Conservation (phyloP, 176 grass and related monocot species). For the Tillandsia leiboldiana region DNA sequence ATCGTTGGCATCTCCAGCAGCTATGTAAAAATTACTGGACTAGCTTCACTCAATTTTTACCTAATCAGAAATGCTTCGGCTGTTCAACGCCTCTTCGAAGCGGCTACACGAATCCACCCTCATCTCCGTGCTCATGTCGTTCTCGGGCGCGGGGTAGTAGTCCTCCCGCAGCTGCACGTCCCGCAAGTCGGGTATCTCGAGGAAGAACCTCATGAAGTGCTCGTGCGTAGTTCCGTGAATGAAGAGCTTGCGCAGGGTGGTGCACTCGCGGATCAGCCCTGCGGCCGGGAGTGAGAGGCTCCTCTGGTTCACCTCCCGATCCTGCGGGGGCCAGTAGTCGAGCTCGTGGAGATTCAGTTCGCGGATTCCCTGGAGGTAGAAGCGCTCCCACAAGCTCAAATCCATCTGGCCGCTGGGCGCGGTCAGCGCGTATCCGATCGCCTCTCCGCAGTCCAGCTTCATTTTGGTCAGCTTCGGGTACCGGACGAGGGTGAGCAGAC, state of each 20-base stretch:
- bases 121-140: conserved; percentile 97
- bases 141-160: conserved; percentile 93
- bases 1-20: too few relatives aligned
- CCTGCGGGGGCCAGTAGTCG: conserved; percentile 97
- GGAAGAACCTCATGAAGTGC: conserved; percentile 90
- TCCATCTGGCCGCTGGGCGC: conserved; percentile 86
- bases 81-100: conserved; percentile 66
- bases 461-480: conserved; percentile 64
- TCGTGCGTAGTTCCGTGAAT: conserved; percentile 83
- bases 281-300: conserved; percentile 58
- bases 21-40: too few relatives aligned
- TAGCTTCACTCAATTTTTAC: too few relatives aligned
- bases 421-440: conserved; percentile 79
- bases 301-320: conserved; percentile 87
- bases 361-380: conserved; percentile 70
- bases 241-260: conserved; percentile 71
- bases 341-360: conserved; percentile 58
- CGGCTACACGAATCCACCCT: conserved; percentile 63
- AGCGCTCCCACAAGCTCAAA: conserved; percentile 81
- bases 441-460: conserved; percentile 83
- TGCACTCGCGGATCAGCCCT: conserved; percentile 42
- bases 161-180: conserved; percentile 92
- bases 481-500: conserved; percentile 44
- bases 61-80: conserved; percentile 31
- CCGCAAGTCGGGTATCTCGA: conserved; percentile 40